Evolutionary conservation across 768 basidiomycete genomes (phyloP).

Genomic region (Naganishia friedmannii): DNA sequence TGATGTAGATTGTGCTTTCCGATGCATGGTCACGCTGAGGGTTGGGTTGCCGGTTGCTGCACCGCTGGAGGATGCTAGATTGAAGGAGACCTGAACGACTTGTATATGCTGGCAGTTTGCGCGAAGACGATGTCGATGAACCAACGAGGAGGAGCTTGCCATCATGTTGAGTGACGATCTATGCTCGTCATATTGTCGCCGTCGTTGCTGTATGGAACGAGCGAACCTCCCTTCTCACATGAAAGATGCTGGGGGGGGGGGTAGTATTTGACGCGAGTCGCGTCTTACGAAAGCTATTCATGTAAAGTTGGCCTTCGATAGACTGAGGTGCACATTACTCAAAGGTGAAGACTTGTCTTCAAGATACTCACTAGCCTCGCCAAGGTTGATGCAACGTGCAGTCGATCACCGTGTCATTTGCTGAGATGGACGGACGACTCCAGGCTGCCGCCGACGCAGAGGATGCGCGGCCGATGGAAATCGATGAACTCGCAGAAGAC

Average conservation of each 20-base stretch:
- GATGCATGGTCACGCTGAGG: neutral
- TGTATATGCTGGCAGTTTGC: too few species aligned
- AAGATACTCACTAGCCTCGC: neutral
- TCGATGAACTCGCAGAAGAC: neutral
- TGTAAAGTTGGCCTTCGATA: neutral
- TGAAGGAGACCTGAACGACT: too few species aligned
- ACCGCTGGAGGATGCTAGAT: too few species aligned
- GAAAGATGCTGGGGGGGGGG: too few species aligned
- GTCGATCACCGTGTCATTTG: neutral
- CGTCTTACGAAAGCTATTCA: neutral
- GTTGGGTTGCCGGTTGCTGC: neutral
- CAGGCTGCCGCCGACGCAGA: neutral
- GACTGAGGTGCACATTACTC: too few species aligned
- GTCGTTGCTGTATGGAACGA: too few species aligned
- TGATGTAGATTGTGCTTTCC: conserved; percentile 19
- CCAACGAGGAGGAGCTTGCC: neutral
- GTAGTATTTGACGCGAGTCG: neutral
- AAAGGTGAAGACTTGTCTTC: neutral
- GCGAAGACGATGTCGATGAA: too few species aligned
- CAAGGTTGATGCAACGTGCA: neutral
- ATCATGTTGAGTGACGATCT: conserved; percentile 5
- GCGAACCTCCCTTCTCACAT: neutral
- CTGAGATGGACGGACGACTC: neutral
- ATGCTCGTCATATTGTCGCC: neutral
- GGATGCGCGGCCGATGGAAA: neutral